Base-by-base conservation (phyloP, 495 filamentous ascomycete genomes). In the Lindgomyces ingoldianus region DNA sequence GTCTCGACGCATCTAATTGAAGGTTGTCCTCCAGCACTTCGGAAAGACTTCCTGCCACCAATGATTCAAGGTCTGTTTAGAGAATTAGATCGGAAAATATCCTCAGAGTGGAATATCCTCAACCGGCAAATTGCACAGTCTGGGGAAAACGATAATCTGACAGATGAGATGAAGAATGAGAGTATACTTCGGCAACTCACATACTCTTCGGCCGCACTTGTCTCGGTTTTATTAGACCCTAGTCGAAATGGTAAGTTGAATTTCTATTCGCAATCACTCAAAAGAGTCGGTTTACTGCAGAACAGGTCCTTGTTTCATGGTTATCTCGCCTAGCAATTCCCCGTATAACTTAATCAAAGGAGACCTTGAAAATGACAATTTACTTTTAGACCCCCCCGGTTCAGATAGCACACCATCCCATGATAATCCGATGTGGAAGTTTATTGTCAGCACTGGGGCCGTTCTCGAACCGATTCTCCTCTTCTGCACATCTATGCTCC, bases 111-210 rank as follows among this genome's bases (percentile, higher is more conserved):
- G 94, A 81, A 83, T 41, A 69, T 76, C 8, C 81, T 87, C 52
- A 84, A 88, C 58, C 85, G 84, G 65, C 83, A 88, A 24, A 82
- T 80, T 8, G 83, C 83, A 62, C 79, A 85, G 27, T 85, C 84
- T 10, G 81, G 82, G 0, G 85, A 88, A 18, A 85, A 86, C 45
- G 85, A 83, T 48, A 81, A 88, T 69, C 79, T 99, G 36, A 88
- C 89, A 0, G 89, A 96, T 66, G 95, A 99, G 78, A 99, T 99
- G 94, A 96, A 96, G 76, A 87, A 90, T 19, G 94, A 99, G 73
- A 97, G 93, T 74, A 94, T 98, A 25, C 80, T 99, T 30, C 85
- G 94, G n/a, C 91, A 96, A 61, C 80, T 98, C 49, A 96, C 94
- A 0, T 91, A 93, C 72, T 89, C 91, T 36, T 90, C 93, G 6